A percentile compares a stretch with the other conserved stretches of the same genome.
phyloP scores from a whole-genome alignment of 164 flowering plant species.

The Magnolia sinica region DNA sequence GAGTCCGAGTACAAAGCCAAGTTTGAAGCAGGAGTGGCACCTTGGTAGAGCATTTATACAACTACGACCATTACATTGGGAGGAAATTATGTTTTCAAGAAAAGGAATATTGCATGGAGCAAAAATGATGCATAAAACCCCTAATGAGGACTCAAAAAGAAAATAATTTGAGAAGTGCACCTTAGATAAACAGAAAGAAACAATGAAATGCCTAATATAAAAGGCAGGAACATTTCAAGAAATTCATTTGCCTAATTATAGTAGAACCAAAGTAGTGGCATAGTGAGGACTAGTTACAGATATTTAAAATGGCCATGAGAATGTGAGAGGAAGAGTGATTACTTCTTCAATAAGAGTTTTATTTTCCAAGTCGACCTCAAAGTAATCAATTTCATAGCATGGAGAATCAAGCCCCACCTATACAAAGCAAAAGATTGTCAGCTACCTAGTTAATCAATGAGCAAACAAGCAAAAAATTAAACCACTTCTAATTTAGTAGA shows the following conservation, averaged over 20 bases:
- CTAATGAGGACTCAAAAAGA: background rate
- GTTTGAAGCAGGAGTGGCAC: too few relatives aligned
- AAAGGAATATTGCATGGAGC: too few relatives aligned
- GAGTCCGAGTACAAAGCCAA: too few relatives aligned
- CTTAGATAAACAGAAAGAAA: background rate
- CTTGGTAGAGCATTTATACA: too few relatives aligned
- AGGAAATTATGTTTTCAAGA: too few relatives aligned
- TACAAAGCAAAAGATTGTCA: conserved; percentile 12
- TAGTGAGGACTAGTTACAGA: too few relatives aligned
- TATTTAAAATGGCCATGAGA: background rate
- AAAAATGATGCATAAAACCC: too few relatives aligned
- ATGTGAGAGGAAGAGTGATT: conserved; percentile 16
- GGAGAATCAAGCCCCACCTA: conserved; percentile 47
- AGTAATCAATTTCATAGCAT: conserved; percentile 42
- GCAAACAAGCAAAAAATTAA: background rate
- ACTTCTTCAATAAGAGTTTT: conserved; percentile 63
- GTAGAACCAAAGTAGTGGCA: too few relatives aligned
- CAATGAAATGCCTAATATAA: background rate
- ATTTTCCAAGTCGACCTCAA: conserved; percentile 47
- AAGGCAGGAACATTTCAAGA: background rate
- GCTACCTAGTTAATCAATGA: conserved; percentile 6
- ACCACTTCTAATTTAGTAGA: background rate
- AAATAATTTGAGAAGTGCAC: background rate
- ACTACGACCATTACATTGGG: too few relatives aligned
- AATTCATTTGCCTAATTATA: too few relatives aligned